Evolutionary conservation across 2,329 filamentous ascomycete species (phyloP).

Genomic region (Hymenoscyphus repandus): DNA sequence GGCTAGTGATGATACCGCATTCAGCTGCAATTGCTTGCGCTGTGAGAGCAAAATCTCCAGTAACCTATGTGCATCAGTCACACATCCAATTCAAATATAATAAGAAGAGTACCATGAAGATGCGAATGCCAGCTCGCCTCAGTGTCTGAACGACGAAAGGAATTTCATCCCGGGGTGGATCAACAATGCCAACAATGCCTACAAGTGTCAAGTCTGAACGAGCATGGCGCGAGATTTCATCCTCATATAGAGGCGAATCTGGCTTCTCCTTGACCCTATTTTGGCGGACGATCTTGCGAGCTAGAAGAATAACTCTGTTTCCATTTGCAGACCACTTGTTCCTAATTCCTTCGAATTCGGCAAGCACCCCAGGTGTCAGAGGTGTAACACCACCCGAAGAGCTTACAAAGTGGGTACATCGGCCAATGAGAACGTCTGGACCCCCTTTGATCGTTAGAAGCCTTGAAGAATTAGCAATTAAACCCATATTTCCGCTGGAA

Average conservation of each 20-base stretch:
- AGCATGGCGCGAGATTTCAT: slow-evolving; percentile 50
- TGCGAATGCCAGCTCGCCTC: slow-evolving; percentile 64
- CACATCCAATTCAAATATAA: background rate
- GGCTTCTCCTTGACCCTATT: slow-evolving; percentile 35
- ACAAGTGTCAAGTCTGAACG: slow-evolving; percentile 45
- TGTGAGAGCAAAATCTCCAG: slow-evolving; percentile 71
- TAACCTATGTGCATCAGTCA: slow-evolving; percentile 44
- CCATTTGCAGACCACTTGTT: slow-evolving; percentile 64
- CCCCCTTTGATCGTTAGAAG: slow-evolving; percentile 75
- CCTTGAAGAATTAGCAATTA: slow-evolving; percentile 16
- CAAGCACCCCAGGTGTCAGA: slow-evolving; percentile 42
- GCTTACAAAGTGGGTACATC: slow-evolving; percentile 54
- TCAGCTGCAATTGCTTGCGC: slow-evolving; percentile 68
- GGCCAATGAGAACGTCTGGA: slow-evolving; percentile 64
- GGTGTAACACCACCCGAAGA: slow-evolving; percentile 47
- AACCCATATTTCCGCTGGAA: background rate
- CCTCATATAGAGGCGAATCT: slow-evolving; percentile 48
- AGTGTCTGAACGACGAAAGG: slow-evolving; percentile 55
- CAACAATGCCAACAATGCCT: slow-evolving; percentile 53
- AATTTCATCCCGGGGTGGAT: slow-evolving; percentile 56
- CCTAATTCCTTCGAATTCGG: slow-evolving; percentile 53
- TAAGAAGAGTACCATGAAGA: slow-evolving; percentile 59
- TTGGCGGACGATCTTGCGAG: slow-evolving; percentile 50
- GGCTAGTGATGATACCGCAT: slow-evolving; percentile 62
- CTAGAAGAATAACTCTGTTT: slow-evolving; percentile 62